phyloP scores from a whole-genome alignment of 768 basidiomycete genomes.

The Crassisporium funariophilum region DNA sequence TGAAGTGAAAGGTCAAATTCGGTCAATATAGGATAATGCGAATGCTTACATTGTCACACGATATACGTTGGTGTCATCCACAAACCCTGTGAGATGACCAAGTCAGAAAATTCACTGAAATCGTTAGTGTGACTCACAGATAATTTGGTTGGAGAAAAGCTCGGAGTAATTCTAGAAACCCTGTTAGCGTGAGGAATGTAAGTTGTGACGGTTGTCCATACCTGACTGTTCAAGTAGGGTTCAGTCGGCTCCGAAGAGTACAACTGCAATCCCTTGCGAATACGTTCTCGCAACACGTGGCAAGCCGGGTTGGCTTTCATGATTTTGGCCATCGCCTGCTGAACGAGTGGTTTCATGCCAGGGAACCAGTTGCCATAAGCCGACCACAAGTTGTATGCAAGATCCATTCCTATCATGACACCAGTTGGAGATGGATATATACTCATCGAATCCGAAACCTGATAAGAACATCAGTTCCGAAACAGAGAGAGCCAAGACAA shows the following conservation, averaged over 20 bases:
- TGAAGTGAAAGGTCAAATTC: slow-evolving; percentile 18
- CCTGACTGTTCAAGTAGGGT: slow-evolving; percentile 97
- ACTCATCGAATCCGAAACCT: slow-evolving; percentile 96
- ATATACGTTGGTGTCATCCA: slow-evolving; percentile 99
- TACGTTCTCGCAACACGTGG: slow-evolving; percentile 97
- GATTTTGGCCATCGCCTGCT: slow-evolving; percentile 99
- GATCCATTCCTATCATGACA: slow-evolving; percentile 98
- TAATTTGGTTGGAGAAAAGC: slow-evolving; percentile 97
- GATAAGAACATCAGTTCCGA: slow-evolving; percentile 2
- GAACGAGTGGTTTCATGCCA: slow-evolving; percentile 95
- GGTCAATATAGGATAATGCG: neutral
- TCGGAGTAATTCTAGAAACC: slow-evolving; percentile 79
- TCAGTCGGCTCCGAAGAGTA: slow-evolving; percentile 99
- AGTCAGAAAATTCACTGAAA: slow-evolving; percentile 3
- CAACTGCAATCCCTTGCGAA: slow-evolving; percentile 95
- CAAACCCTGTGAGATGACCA: slow-evolving; percentile 68
- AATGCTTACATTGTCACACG: slow-evolving; percentile 83
- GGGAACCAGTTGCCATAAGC: slow-evolving; percentile 99
- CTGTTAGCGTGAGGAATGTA: no score
- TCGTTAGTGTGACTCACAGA: slow-evolving; percentile 51
- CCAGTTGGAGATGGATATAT: slow-evolving; percentile 99
- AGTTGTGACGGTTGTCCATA: no score
- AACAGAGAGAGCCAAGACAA: no score
- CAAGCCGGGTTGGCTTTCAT: slow-evolving; percentile 99
- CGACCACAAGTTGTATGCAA: slow-evolving; percentile 98